Percentiles rank a stretch among this genome's conserved stretches.
These are phyloP conservation scores for Phytophthora chlamydospora DNA, from an alignment of 352 stramenopile species.

Conservation along the genomic window DNA sequence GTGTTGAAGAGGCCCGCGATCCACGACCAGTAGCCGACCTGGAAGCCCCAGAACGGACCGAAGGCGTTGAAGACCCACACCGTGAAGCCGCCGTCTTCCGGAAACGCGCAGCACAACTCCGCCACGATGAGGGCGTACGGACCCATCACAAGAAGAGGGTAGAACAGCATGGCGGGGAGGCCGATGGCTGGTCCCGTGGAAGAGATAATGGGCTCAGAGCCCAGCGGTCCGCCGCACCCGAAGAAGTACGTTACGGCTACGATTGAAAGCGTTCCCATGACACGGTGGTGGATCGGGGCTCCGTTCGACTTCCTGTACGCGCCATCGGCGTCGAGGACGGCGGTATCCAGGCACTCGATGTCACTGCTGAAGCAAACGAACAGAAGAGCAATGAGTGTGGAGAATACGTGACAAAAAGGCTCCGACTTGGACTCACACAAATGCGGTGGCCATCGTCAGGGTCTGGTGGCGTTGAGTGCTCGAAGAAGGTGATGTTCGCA, in stretches of 20 bases:
- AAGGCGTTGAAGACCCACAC: conserved; percentile 75
- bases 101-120: conserved; percentile 75
- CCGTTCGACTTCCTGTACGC: conserved; percentile 29
- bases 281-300: conserved; percentile 28
- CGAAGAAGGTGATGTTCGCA: background rate
- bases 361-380: conserved; percentile 9
- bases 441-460: conserved; percentile 7
- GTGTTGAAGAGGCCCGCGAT: conserved; percentile 65
- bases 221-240: conserved; percentile 50
- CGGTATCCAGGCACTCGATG: conserved; percentile 27
- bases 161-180: conserved; percentile 57
- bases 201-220: conserved; percentile 62
- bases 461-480: background rate
- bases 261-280: conserved; percentile 47
- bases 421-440: conserved; percentile 6
- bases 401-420: background rate
- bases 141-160: conserved; percentile 65
- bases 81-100: conserved; percentile 75
- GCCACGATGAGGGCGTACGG: conserved; percentile 66
- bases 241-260: conserved; percentile 61
- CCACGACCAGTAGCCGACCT: conserved; percentile 87
- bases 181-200: conserved; percentile 61
- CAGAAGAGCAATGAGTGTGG: background rate
- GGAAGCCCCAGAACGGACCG: conserved; percentile 81
- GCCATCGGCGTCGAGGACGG: conserved; percentile 27